Evolutionary conservation across 805 yeast genomes (phyloP), one percentile per base, ranked within the genome.

Genomic region (Cyberlindnera misumaiensis): DNA sequence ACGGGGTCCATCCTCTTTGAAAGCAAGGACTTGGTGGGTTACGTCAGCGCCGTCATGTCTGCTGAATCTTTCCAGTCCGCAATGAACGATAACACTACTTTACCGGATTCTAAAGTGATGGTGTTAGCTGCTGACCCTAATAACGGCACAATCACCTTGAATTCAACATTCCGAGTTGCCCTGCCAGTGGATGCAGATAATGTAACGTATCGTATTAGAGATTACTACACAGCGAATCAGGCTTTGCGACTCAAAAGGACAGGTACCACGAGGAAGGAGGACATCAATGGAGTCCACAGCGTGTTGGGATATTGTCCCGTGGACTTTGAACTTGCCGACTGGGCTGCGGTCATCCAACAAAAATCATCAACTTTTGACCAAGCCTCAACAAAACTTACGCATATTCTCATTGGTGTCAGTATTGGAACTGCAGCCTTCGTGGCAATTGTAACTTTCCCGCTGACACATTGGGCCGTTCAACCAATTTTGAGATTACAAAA

Each of bases 291-390:
- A 5, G 47, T 50, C 3, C 47, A 59, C 11, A 70, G 81, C 4
- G 77, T 89, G 1, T 64, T 73, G 2, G 87, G 87, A 0, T 80
- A 62, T 49, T 62, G 77, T 0, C 63, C 68, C 1, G 71, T 72
- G 11, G 58, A 67, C 20, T 61, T 73, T 32, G 39, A 49, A 2
- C 59, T 69, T 32, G 68, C 64, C 1, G 64, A 64, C 11, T 88
- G 96, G 97, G 73, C 77, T n/a, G 79, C 88, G 2, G 60, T 79
- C 0, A 75, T 88, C 4, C 80, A 80, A 46, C 94, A 86, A 54
- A 62, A 70, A 2, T 69, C 75, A 43, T 45, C 65, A 3, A 70
- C 60, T 2, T 85, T 87, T 56, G 64, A 75, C 55, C 73, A 67
- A 3, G 93, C 95, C 0, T 70, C 81, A 5, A 62, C 68, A 16